Evolutionary conservation across 2,329 filamentous ascomycete genomes (phyloP).

Genomic region (Claviceps quebecensis): DNA sequence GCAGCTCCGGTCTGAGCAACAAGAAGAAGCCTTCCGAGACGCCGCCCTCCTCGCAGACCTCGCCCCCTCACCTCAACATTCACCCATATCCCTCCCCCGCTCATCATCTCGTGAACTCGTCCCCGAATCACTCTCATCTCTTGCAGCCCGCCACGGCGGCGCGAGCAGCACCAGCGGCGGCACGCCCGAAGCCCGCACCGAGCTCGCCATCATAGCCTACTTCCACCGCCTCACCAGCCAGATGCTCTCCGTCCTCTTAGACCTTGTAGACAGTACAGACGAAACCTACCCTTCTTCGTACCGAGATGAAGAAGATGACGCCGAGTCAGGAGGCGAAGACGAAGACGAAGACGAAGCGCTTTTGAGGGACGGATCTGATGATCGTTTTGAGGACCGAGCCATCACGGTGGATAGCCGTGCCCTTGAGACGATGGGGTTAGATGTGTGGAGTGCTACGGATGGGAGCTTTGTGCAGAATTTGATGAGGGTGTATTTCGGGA

Average conservation of each 20-base stretch:
- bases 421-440: constrained; percentile 58
- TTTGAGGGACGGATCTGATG: constrained; percentile 13
- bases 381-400: constrained; percentile 23
- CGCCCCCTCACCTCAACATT: constrained; percentile 18
- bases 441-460: constrained; percentile 61
- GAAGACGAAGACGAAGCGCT: constrained; percentile 12
- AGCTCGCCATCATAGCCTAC: constrained; percentile 65
- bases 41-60: constrained; percentile 41
- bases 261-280: constrained; percentile 39
- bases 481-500: constrained; percentile 50
- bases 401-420: constrained; percentile 50
- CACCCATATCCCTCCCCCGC: constrained; percentile 17
- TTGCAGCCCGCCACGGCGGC: constrained; percentile 23
- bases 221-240: constrained; percentile 63
- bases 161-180: constrained; percentile 1
- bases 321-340: constrained; percentile 13
- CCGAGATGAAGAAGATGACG: constrained; percentile 23
- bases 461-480: constrained; percentile 53
- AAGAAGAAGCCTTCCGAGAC: constrained; percentile 43
- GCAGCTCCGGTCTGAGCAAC: constrained; percentile 45
- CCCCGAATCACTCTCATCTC: constrained; percentile 30
- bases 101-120: constrained; percentile 21
- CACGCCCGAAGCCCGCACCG: constrained; percentile 27
- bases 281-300: constrained; percentile 24
- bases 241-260: constrained; percentile 47